phyloP scores from a whole-genome alignment of 192 early-diverging fungal species.

The Coemansia sp. region DNA sequence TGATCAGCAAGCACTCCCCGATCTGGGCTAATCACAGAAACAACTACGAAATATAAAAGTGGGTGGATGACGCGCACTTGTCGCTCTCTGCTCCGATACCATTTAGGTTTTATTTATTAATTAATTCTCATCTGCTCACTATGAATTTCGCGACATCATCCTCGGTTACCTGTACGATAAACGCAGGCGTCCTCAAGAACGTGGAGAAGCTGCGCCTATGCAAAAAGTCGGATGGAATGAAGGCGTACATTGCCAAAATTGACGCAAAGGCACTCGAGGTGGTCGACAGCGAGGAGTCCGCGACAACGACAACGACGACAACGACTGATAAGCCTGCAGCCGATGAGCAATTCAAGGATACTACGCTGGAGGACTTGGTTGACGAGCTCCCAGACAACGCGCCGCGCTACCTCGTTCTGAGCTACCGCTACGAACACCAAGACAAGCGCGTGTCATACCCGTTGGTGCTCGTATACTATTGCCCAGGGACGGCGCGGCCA shows the following conservation, averaged over 20 bases:
- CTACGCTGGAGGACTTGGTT: conserved; percentile 59
- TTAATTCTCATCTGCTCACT: too few relatives aligned
- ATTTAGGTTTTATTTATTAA: not conserved
- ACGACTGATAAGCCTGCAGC: conserved; percentile 50
- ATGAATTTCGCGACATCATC: conserved; percentile 11
- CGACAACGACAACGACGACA: not conserved
- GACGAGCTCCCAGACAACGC: conserved; percentile 68
- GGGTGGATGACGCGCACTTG: not conserved
- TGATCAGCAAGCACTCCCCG: too few relatives aligned
- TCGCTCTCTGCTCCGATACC: not conserved
- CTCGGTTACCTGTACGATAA: conserved; percentile 31
- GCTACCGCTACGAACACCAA: conserved; percentile 26
- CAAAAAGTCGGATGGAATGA: conserved; percentile 14
- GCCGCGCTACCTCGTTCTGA: conserved; percentile 61
- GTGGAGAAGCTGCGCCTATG: conserved; percentile 31
- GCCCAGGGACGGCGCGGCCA: conserved; percentile 56
- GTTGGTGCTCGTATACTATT: conserved; percentile 72
- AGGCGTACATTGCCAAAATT: conserved; percentile 56
- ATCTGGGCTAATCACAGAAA: not conserved
- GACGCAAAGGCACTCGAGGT: conserved; percentile 55
- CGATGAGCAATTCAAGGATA: conserved; percentile 22
- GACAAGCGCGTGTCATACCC: conserved; percentile 75
- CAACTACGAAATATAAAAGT: not conserved
- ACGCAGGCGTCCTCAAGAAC: conserved; percentile 9
- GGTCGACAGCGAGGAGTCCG: conserved; percentile 23